Evolutionary conservation across 73 alveolate genomes (phyloP).

Genomic region (Paramecium bursaria): DNA sequence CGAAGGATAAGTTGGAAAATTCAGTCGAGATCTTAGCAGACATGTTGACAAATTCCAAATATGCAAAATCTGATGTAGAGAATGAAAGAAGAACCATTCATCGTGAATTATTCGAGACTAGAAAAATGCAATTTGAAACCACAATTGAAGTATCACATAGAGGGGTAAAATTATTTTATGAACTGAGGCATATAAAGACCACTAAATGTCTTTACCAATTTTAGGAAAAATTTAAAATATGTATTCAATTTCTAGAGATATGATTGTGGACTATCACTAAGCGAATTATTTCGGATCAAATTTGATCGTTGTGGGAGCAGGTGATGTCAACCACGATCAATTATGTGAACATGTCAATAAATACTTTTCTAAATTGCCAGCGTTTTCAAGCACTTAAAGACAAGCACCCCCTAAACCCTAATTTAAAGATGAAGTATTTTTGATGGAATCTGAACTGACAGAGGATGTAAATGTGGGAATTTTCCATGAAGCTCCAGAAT

Average conservation of each 20-base stretch:
- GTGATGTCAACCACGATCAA: conserved; percentile 81
- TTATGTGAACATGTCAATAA: conserved; percentile 82
- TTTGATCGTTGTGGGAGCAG: conserved; percentile 89
- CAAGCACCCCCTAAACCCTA: conserved; percentile 71
- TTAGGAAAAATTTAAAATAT: conserved; percentile 87
- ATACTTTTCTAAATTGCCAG: conserved; percentile 75
- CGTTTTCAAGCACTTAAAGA: conserved; percentile 36
- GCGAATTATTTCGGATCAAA: conserved; percentile 86
- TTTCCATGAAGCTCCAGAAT: conserved; percentile 87
- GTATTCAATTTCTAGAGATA: conserved; percentile 77
- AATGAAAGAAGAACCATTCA: conserved; percentile 87
- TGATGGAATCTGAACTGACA: conserved; percentile 81
- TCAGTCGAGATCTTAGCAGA: conserved; percentile 86
- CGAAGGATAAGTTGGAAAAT: conserved; percentile 72
- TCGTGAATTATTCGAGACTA: conserved; percentile 85
- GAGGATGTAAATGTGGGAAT: conserved; percentile 82
- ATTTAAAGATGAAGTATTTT: conserved; percentile 60
- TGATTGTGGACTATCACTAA: conserved; percentile 81
- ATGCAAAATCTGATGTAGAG: conserved; percentile 76
- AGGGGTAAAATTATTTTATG: conserved; percentile 60
- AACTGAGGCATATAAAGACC: conserved; percentile 75
- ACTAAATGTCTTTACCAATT: conserved; percentile 91
- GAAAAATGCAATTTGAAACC: conserved; percentile 81
- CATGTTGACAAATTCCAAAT: conserved; percentile 83
- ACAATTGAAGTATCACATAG: conserved; percentile 68